These are phyloP conservation scores for Aureobasidium sp. DNA, from an alignment of 2,329 filamentous ascomycete genomes.

Conservation along the genomic window DNA sequence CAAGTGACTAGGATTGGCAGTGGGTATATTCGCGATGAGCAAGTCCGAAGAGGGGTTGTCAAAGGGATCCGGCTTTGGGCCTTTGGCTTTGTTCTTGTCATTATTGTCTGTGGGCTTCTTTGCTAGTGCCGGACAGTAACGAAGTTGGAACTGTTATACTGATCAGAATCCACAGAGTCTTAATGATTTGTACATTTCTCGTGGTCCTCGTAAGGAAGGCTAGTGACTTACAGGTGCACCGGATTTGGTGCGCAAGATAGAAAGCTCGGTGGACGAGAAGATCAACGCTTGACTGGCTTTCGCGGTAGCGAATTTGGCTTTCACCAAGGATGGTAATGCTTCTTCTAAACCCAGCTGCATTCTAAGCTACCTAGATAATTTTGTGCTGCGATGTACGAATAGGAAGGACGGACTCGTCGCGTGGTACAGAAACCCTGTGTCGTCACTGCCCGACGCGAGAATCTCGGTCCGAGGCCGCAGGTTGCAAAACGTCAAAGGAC, in stretches of 20 bases:
- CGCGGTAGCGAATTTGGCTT: slow-evolving; percentile 28
- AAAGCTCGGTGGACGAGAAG: slow-evolving; percentile 32
- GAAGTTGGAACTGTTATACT: slow-evolving; percentile 58
- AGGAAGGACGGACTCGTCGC: neutral
- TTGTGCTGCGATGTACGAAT: neutral
- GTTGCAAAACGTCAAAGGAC: neutral
- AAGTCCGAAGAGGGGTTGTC: slow-evolving; percentile 47
- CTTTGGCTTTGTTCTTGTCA: slow-evolving; percentile 30
- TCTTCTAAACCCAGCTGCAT: slow-evolving; percentile 13
- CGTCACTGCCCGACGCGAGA: neutral
- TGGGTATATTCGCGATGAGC: slow-evolving; percentile 43
- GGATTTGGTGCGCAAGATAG: slow-evolving; percentile 21
- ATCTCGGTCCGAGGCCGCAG: neutral
- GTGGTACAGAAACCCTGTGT: neutral
- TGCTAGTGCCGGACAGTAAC: slow-evolving; percentile 60
- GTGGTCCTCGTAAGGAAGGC: neutral
- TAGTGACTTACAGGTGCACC: slow-evolving; percentile 2
- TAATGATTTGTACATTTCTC: neutral
- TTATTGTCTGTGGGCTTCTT: slow-evolving; percentile 46
- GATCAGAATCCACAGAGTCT: neutral
- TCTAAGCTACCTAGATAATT: neutral
- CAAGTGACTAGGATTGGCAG: slow-evolving; percentile 41
- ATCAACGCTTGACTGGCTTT: slow-evolving; percentile 26
- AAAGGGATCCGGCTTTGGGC: slow-evolving; percentile 52
- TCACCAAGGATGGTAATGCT: slow-evolving; percentile 23